These are phyloP conservation scores for Coprinopsis sp. DNA, from an alignment of 768 basidiomycete species.

Conservation along the genomic window DNA sequence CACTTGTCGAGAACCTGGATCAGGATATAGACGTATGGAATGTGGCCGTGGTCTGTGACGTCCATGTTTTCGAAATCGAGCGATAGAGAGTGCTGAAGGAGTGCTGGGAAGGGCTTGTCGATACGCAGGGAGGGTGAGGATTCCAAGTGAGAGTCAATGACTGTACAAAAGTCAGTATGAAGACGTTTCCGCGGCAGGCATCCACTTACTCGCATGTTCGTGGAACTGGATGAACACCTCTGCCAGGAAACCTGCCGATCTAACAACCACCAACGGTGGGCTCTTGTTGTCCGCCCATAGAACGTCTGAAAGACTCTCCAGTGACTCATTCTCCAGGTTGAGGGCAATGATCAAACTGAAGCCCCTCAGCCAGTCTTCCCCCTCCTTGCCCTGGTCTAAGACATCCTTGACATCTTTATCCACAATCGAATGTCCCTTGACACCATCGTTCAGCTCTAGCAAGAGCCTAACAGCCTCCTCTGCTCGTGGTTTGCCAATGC, in stretches of 20 bases:
- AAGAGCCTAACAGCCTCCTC: conserved; percentile 74
- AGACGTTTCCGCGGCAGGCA: background rate
- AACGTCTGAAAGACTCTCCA: conserved; percentile 56
- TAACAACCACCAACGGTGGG: conserved; percentile 71
- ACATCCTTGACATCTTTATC: conserved; percentile 49
- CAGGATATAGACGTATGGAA: conserved; percentile 88
- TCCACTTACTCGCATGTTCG: conserved; percentile 71
- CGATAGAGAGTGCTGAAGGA: conserved; percentile 65
- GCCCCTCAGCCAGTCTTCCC: conserved; percentile 29
- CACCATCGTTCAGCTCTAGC: conserved; percentile 83
- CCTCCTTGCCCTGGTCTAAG: conserved; percentile 39
- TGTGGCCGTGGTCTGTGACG: conserved; percentile 81
- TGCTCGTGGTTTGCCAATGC: conserved; percentile 77
- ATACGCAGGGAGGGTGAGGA: conserved; percentile 72
- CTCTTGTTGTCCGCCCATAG: conserved; percentile 62
- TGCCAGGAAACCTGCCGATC: conserved; percentile 86
- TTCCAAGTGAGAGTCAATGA: conserved; percentile 87
- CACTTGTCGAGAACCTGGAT: conserved; percentile 80
- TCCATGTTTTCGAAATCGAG: conserved; percentile 80
- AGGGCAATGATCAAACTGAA: conserved; percentile 84
- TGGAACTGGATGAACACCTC: conserved; percentile 86
- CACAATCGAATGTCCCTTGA: conserved; percentile 62
- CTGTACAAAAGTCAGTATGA: conserved; percentile 32
- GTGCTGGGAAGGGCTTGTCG: conserved; percentile 81
- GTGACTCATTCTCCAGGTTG: conserved; percentile 57